Evolutionary conservation across 352 stramenopile genomes (phyloP), one percentile per base, ranked within the genome.

Genomic region (Blastocystis sp.): DNA sequence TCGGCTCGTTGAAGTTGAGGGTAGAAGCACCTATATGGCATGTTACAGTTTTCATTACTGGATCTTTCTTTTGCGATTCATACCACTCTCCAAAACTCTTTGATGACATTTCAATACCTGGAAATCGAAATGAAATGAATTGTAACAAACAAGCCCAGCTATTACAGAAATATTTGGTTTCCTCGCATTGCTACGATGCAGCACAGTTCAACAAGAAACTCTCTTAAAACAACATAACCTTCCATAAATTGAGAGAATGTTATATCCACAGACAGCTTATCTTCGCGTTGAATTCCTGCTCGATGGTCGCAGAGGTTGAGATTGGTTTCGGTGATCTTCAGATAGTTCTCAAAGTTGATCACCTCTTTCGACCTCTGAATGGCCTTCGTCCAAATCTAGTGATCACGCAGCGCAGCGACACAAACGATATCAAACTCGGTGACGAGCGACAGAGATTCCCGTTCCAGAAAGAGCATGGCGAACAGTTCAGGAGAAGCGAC

Each of bases 221-320:
- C 73, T 23, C 50, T 7, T 37, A 84, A 26, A 15, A 84, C 73
- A 8, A 68, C 50, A 43, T 84, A 84, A 9, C 73, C 73, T 43
- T 84, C 73, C 73, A 84, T 68, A 23, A 66, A 84, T 45, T 68
- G 73, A 18, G 59, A 66, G 73, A 84, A 84, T 0, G 73, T 84
- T 29, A 68, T 55, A 84, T 84, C 73, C n/a, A 84, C 73, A 23
- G 73, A 84, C 2, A 84, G 15, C 5, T 41, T 50, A 64, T 84
- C 73, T 47, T 84, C 73, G 18, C 73, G 2, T 55, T 84, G 53
- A 8, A 84, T 37, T 43, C 53, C 50, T 20, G 26, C 53, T 8
- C 34, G 29, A 45, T 66, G 50, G 26, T 84, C 73, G 20, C 73
- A 68, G 29, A 68, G 9, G 39, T 84, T 84, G 11, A 84, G 56